Evolutionary conservation across 495 filamentous ascomycete genomes (phyloP), one percentile per base, ranked within the genome.

Genomic region (Sabuloglossum arenarium): DNA sequence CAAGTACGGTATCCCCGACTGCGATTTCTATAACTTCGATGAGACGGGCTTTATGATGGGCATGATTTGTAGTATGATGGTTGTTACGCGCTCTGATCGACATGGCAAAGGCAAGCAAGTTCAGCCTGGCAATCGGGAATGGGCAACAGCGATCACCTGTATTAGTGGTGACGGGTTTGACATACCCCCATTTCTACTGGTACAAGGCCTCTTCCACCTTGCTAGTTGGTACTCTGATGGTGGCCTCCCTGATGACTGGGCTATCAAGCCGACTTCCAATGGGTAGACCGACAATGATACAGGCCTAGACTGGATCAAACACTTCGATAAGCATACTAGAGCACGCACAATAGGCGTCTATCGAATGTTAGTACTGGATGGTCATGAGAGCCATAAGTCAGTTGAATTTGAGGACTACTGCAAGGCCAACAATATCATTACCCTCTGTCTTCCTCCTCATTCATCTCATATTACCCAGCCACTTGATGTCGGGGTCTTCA

Each of bases 381-480:
- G 59, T 56, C 59, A 60, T 39, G 47, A 56, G 11, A 61, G 59
- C 57, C 58, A 61, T 32, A 25, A 30, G 14, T 31, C 39, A 25
- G 23, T 37, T 8, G 37, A 59, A 56, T 58, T 61, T 16, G 42
- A 56, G 10, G n/a, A 51, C 21, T 56, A 51, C 34, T 57, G 29
- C 29, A 57, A 45, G 37, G 24, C 3, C n/a, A 23, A 60, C 39
- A 55, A 61, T 12, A 63, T 63, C 30, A 57, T 60, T 6, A 56
- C 56, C 9, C 9, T 63, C 28, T 59, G 59, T 51, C 57, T 64
- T 47, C 62, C 61, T 25, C 14, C 58, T 29, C 58, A 65, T 50
- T 59, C 39, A 14, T 63, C 55, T 12, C 62, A 62, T 58, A 56
- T 63, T 4, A 51, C 62, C 8, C 60, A 65, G 53, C 63, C 63